Evolutionary conservation across 1,284 basidiomycete genomes (phyloP).

Genomic region (Pseudozyma hubeiensis): DNA sequence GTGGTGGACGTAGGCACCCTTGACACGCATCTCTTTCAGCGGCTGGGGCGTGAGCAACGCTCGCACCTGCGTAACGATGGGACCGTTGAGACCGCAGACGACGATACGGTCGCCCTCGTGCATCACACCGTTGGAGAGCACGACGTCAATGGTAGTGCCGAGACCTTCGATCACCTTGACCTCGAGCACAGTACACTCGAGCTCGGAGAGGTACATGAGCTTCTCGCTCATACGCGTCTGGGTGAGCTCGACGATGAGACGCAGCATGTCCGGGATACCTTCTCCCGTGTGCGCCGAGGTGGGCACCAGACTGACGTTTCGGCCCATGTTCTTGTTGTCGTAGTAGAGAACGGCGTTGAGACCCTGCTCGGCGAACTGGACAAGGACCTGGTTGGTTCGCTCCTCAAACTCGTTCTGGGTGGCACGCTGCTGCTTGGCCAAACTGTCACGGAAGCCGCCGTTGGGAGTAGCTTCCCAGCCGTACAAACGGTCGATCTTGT

Average conservation of each 20-base stretch:
- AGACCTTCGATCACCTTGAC: constrained; percentile 99
- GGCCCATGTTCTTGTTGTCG: constrained; percentile 94
- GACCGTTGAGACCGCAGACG: constrained; percentile 95
- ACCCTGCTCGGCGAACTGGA: constrained; percentile 97
- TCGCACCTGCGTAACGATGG: constrained; percentile 94
- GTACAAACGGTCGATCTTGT: constrained; percentile 99
- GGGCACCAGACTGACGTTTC: constrained; percentile 95
- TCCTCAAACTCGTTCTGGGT: constrained; percentile 95
- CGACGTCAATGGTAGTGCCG: constrained; percentile 97
- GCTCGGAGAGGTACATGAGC: constrained; percentile 97
- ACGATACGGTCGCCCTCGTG: constrained; percentile 95
- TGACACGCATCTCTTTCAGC: constrained; percentile 92
- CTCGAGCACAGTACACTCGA: constrained; percentile 99
- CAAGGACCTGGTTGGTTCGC: constrained; percentile 83
- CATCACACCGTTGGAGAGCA: constrained; percentile 93
- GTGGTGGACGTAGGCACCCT: constrained; percentile 98
- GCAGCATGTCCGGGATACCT: constrained; percentile 99
- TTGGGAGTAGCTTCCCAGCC: constrained; percentile 93
- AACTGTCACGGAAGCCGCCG: constrained; percentile 89
- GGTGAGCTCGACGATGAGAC: constrained; percentile 95
- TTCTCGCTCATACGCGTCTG: constrained; percentile 98
- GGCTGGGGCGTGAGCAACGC: constrained; percentile 97
- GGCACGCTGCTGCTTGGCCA: constrained; percentile 83
- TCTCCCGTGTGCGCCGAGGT: constrained; percentile 98
- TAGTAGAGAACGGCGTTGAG: constrained; percentile 96